Evolutionary conservation across 805 yeast genomes (phyloP).

Genomic region (Ogataea nitratoaversa): DNA sequence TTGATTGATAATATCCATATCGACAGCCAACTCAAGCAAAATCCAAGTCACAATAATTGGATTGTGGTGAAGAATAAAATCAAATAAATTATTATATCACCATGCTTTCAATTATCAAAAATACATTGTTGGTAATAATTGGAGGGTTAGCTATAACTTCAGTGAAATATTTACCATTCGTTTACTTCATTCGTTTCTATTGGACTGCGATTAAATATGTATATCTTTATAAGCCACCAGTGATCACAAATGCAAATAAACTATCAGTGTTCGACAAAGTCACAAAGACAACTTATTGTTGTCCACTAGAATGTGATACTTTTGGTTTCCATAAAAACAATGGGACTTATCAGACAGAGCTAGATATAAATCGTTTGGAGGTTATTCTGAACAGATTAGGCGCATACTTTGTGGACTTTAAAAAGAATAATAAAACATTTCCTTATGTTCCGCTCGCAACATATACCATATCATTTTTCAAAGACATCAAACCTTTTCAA

Average conservation of each 20-base stretch:
- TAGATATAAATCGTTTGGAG: conserved; percentile 74
- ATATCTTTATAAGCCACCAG: conserved; percentile 31
- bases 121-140: neutral
- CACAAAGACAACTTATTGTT: conserved; percentile 34
- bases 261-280: conserved; percentile 4
- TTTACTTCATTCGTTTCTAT: conserved; percentile 63
- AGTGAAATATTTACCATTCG: conserved; percentile 65
- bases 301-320: conserved; percentile 79
- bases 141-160: conserved; percentile 31
- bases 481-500: conserved; percentile 69
- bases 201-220: conserved; percentile 39
- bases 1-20: too few species aligned
- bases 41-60: too few species aligned
- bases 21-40: too few species aligned
- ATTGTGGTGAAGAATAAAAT: too few species aligned
- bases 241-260: neutral
- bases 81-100: neutral
- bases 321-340: conserved; percentile 79
- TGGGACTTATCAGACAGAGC: conserved; percentile 76
- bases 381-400: conserved; percentile 51
- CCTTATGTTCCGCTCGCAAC: conserved; percentile 79
- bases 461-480: conserved; percentile 60
- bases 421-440: conserved; percentile 24
- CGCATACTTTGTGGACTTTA: conserved; percentile 22
- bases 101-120: neutral